phyloP scores from a whole-genome alignment of 192 early-diverging fungal species.

The Gonapodya prolifera region DNA sequence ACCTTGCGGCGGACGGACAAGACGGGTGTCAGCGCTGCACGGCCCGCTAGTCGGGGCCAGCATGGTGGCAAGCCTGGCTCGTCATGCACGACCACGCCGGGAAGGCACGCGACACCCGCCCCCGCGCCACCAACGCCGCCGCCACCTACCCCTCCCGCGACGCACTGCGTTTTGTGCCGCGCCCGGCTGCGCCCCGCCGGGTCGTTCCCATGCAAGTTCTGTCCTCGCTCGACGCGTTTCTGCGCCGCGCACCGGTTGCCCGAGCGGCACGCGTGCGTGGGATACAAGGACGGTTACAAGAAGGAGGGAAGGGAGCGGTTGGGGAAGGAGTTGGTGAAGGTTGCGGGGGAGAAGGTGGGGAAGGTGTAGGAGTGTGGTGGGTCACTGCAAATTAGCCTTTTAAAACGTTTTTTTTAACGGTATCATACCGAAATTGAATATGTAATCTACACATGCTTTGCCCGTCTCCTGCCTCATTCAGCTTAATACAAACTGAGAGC shows the following conservation, averaged over 20 bases:
- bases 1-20: too few relatives aligned
- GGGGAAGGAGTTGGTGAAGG: not conserved
- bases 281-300: not conserved
- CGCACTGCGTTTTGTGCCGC: not conserved
- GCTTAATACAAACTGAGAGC: too few relatives aligned
- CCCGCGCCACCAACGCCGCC: not conserved
- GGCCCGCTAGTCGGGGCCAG: too few relatives aligned
- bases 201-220: not conserved
- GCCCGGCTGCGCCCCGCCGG: not conserved
- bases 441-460: too few relatives aligned
- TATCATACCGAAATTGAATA: too few relatives aligned
- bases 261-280: not conserved
- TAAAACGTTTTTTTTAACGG: too few relatives aligned
- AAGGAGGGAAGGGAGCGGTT: not conserved
- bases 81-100: too few relatives aligned
- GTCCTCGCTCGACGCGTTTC: not conserved
- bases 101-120: not conserved
- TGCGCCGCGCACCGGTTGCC: not conserved
- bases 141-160: not conserved
- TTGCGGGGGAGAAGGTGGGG: not conserved
- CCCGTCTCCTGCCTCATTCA: too few relatives aligned
- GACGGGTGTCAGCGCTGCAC: too few relatives aligned
- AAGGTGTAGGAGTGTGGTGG: too few relatives aligned
- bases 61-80: too few relatives aligned
- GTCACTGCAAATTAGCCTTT: too few relatives aligned